Evolutionary conservation across 2,329 filamentous ascomycete genomes (phyloP), one percentile per base, ranked within the genome.

Genomic region (Botrytis tulipae): DNA sequence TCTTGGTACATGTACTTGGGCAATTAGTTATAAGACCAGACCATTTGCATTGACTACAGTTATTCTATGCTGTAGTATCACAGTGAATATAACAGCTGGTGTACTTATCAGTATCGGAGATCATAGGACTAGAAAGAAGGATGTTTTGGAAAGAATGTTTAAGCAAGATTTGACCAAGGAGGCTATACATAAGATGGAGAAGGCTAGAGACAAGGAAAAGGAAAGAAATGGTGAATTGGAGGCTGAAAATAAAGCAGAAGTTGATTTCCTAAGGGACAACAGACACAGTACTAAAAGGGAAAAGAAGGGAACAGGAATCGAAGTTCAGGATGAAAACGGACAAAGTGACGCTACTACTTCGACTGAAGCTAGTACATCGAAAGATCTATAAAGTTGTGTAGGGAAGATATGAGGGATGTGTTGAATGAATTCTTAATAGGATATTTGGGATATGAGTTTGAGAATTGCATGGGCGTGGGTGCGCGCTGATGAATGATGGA

Each of bases 71-170:
- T 92, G 89, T 79, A 93, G 91, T 37, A 93, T 97, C 77, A 88
- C 90, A 0, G 92, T 90, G 80, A 97, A 97, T 80, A 91, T 94
- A 76, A 88, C 88, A 0, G 93, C 91, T 0, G 93, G 93, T 5
- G 82, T 97, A 1, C 80, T 95, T 40, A 97, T 97, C 80, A 90
- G 86, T 76, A 85, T 94, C 25, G 93, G 93, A 1, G 93, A 95
- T 79, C 87, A 90, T 32, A 88, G 87, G 76, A 94, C 93, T 2
- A 86, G 93, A 69, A 97, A 97, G 86, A 95, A 94, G 87, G 93
- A 97, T 60, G 92, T 97, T 0, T 85, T 94, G 35, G 91, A 95
- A 79, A 87, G 91, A 62, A 88, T 96, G 82, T 89, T 92, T 78
- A 85, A 93, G 44, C 93, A 96, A 80, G 89, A 93, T 76, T 82